phyloP scores from a whole-genome alignment of 2,329 filamentous ascomycete species.

The Xylaria multiplex region DNA sequence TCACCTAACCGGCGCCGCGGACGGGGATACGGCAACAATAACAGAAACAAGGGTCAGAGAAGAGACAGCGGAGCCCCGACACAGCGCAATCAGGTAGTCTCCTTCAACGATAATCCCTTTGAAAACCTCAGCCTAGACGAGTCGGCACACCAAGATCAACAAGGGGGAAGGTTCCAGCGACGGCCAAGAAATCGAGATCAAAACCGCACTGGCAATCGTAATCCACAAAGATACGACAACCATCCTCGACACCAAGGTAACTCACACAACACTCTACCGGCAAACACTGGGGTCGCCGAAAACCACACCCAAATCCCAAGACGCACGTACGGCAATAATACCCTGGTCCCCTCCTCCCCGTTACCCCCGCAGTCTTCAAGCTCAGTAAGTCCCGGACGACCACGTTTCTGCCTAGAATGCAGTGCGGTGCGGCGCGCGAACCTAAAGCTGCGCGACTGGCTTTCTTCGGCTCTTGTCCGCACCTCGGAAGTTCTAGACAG shows the following conservation, averaged over 20 bases:
- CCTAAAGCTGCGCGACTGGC: slow-evolving; percentile 43
- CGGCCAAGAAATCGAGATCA: not conserved
- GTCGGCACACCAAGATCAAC: slow-evolving; percentile 3
- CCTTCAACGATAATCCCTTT: slow-evolving; percentile 17
- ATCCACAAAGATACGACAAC: not conserved
- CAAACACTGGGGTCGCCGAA: not conserved
- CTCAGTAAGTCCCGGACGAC: not conserved
- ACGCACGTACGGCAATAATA: not conserved
- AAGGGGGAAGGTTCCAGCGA: not conserved
- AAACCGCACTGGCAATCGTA: not conserved
- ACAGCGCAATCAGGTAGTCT: not conserved
- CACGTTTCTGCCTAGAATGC: slow-evolving; percentile 44
- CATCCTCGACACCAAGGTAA: not conserved
- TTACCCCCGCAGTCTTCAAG: not conserved
- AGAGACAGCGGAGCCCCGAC: not conserved
- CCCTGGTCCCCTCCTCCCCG: not conserved
- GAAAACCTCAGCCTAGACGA: not conserved
- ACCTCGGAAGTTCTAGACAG: slow-evolving; percentile 29
- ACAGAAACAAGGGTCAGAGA: not conserved
- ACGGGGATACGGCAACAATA: not conserved
- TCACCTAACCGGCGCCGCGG: slow-evolving; percentile 1
- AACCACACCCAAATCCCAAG: not conserved
- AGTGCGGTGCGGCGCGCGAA: slow-evolving; percentile 45
- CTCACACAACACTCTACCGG: not conserved
- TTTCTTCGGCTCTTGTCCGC: slow-evolving; percentile 12